phyloP scores from a whole-genome alignment of 371 early-diverging fungal genomes.

The Mucor piriformis region DNA sequence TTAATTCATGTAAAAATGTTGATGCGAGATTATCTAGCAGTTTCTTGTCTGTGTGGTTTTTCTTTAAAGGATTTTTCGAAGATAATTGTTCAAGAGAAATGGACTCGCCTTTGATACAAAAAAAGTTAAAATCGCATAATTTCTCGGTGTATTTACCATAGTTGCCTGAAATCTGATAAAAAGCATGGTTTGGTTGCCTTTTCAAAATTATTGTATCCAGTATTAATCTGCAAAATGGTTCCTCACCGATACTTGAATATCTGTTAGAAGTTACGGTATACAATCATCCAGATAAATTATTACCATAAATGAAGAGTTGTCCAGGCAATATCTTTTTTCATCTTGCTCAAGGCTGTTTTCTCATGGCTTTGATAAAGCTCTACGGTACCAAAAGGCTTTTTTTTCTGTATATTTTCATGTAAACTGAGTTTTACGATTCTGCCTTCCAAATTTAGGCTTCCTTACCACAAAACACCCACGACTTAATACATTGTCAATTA shows the following conservation, averaged over 20 bases:
- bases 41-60: not conserved
- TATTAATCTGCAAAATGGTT: slow-evolving; percentile 4
- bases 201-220: slow-evolving; percentile 12
- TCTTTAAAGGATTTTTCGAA: not conserved
- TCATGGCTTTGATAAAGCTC: not conserved
- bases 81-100: not conserved
- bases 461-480: not conserved
- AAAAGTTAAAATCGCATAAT: no score
- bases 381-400: no score
- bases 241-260: slow-evolving; percentile 1
- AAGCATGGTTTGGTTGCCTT: not conserved
- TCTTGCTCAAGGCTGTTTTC: not conserved
- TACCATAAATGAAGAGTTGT: slow-evolving; percentile 7
- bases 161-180: slow-evolving; percentile 21
- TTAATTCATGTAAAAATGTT: slow-evolving; percentile 5
- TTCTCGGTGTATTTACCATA: not conserved
- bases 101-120: not conserved
- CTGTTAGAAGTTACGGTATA: not conserved
- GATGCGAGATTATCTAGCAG: not conserved
- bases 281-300: not conserved
- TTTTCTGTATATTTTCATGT: no score
- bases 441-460: not conserved
- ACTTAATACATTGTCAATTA: not conserved
- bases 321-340: slow-evolving; percentile 1
- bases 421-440: not conserved